Base-by-base conservation (phyloP, 2,329 filamentous ascomycete species). In the Trichophyton equinum region DNA sequence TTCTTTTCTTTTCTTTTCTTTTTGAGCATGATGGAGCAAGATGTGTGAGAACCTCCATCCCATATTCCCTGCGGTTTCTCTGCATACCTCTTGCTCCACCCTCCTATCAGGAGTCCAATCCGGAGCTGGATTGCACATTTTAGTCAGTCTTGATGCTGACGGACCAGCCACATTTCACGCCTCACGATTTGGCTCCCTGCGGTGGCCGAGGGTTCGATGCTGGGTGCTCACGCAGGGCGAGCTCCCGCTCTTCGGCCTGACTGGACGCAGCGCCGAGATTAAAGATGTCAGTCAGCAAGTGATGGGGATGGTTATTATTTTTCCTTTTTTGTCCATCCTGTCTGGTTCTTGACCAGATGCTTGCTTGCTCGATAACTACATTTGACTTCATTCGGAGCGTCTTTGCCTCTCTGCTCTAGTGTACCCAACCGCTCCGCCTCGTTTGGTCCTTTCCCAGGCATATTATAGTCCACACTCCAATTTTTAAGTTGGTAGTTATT, bases 1-100 rank as follows among this genome's bases (percentile, higher is more conserved):
- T 6, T 46, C 46, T 46, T 36, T 33, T 27, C 27, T 30, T 64
- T 61, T 61, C 27, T 30, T 53, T 53, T 33, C 22, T 30, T 53
- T 53, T 30, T 25, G 27, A n/a, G 15, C n/a, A 13, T 22, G 22
- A 36, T 62, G 62, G 61, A 57, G 25, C 51, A 25, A 44, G 60
- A 42, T 53, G 18, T 38, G 59, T 59, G 36, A 46, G 49, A 53
- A 53, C 49, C 49, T 53, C 49, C 49, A 30, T 53, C 49, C 33
- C 49, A 53, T 53, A 22, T 53, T 53, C 49, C 49, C 49, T 53
- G 49, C 49, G 49, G 49, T 53, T 53, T 53, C 49, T 53, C 49
- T 53, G 49, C 49, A 53, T 53, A 30, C 13, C 30, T 53, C 49
- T 33, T 53, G 49, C 49, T 53, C 49, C 49, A 53, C 49, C 49